Conservation (phyloP, 345 rosid species). For the Noccaea caerulescens region DNA sequence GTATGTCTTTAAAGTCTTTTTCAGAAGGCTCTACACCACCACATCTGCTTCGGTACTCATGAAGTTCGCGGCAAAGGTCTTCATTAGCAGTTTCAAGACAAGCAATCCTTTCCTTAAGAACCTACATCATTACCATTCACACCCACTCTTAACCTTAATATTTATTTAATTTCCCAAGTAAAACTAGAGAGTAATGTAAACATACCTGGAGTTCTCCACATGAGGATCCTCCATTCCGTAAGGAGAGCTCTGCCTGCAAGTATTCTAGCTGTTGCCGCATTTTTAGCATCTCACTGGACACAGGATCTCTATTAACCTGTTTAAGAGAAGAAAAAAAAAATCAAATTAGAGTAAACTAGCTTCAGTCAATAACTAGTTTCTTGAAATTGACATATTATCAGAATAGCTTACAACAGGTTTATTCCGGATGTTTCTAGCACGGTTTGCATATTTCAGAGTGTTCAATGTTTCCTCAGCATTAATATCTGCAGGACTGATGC, state of each 20-base stretch:
- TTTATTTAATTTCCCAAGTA: not conserved
- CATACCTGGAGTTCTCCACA: slow-evolving; percentile 85
- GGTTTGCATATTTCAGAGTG: slow-evolving; percentile 97
- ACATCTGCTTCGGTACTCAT: slow-evolving; percentile 76
- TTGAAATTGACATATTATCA: not conserved
- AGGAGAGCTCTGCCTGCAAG: slow-evolving; percentile 96
- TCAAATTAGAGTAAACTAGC: slow-evolving; percentile 8
- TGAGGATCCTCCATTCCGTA: slow-evolving; percentile 77
- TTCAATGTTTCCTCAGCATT: slow-evolving; percentile 98
- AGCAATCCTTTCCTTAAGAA: slow-evolving; percentile 87
- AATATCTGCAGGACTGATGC: slow-evolving; percentile 98
- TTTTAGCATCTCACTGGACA: slow-evolving; percentile 90
- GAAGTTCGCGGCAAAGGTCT: slow-evolving; percentile 91
- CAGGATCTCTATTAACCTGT: slow-evolving; percentile 97
- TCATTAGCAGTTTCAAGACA: slow-evolving; percentile 95
- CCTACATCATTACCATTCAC: slow-evolving; percentile 45
- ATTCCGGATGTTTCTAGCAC: slow-evolving; percentile 96
- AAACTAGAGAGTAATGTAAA: slow-evolving; percentile 11
- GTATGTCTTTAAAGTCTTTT: slow-evolving; percentile 75
- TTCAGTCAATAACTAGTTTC: slow-evolving; percentile 2
- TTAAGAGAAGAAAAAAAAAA: not conserved
- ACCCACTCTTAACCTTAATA: not conserved
- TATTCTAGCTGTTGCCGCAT: slow-evolving; percentile 95
- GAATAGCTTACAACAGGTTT: slow-evolving; percentile 89
- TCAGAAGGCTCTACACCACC: slow-evolving; percentile 60